Conservation (phyloP, 2,329 filamentous ascomycete species). For the Botrytis medusae region DNA sequence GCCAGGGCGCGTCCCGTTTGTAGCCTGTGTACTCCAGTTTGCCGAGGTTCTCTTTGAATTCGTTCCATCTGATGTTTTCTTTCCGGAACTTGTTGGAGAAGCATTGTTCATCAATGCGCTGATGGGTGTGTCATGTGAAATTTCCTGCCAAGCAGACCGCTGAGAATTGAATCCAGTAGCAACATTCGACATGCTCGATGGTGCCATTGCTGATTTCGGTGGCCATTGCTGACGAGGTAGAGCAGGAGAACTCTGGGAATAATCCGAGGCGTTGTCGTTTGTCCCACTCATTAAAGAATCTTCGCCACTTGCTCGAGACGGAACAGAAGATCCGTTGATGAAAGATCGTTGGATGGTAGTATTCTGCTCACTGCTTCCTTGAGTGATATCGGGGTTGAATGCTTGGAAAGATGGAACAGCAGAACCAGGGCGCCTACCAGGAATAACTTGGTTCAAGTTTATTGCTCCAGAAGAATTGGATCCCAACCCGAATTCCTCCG, state of each 20-base stretch:
- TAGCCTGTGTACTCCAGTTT: constrained; percentile 68
- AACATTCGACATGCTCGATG: constrained; percentile 38
- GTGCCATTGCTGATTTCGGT: constrained; percentile 43
- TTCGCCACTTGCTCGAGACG: constrained; percentile 43
- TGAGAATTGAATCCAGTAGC: constrained; percentile 53
- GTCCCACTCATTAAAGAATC: constrained; percentile 64
- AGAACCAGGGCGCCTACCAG: constrained; percentile 45
- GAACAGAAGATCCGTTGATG: constrained; percentile 58
- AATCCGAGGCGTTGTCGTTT: constrained; percentile 41
- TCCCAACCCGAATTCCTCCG: constrained; percentile 40
- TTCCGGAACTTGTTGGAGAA: constrained; percentile 80
- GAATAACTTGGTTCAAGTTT: constrained; percentile 63
- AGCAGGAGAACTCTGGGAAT: constrained; percentile 47
- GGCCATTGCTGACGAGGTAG: constrained; percentile 48
- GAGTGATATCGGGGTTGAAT: constrained; percentile 60
- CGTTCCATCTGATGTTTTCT: constrained; percentile 64
- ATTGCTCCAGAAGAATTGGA: constrained; percentile 56
- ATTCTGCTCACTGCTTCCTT: constrained; percentile 22
- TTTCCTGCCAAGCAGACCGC: constrained; percentile 55
- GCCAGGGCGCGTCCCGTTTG: constrained; percentile 56
- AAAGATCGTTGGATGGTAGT: constrained; percentile 43
- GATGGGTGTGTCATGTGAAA: constrained; percentile 58
- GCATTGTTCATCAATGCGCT: constrained; percentile 74
- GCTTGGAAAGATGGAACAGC: constrained; percentile 43
- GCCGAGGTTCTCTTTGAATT: constrained; percentile 46